These are phyloP conservation scores for Juncus inflexus DNA, from an alignment of 176 grass and related monocot genomes.

Conservation along the genomic window DNA sequence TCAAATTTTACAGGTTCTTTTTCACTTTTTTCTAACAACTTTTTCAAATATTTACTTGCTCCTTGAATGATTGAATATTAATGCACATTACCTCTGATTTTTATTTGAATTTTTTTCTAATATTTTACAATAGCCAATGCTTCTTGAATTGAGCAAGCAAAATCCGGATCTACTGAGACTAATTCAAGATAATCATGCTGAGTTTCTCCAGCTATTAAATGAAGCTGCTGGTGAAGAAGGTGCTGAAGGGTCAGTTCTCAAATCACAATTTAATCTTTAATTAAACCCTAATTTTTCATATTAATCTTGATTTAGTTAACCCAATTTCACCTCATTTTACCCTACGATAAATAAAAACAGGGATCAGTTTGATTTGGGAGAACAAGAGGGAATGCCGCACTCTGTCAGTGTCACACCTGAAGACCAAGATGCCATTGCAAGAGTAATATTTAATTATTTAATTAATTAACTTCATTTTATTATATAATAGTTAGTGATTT, in stretches of 20 bases:
- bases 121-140: slow-evolving; percentile 60
- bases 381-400: slow-evolving; percentile 88
- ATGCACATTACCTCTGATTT: no score
- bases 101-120: slow-evolving; percentile 15
- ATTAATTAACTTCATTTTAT: neutral
- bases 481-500: neutral
- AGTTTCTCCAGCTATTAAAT: slow-evolving; percentile 92
- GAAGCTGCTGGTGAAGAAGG: slow-evolving; percentile 37
- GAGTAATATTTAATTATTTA: slow-evolving; percentile 40
- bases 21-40: neutral
- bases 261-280: slow-evolving; percentile 6
- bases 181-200: slow-evolving; percentile 88
- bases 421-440: slow-evolving; percentile 79
- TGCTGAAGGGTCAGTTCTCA: slow-evolving; percentile 50
- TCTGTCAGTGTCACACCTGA: slow-evolving; percentile 76
- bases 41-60: slow-evolving; percentile 17
- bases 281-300: neutral
- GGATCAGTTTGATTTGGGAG: slow-evolving; percentile 67
- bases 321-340: neutral
- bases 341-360: slow-evolving; percentile 29
- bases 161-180: slow-evolving; percentile 83
- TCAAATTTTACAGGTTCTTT: slow-evolving; percentile 98
- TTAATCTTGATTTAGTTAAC: slow-evolving; percentile 11
- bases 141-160: slow-evolving; percentile 86
- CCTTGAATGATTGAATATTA: slow-evolving; percentile 15